Conservation (phyloP, 2,329 filamentous ascomycete species). For the Coniochaeta ligniaria region DNA sequence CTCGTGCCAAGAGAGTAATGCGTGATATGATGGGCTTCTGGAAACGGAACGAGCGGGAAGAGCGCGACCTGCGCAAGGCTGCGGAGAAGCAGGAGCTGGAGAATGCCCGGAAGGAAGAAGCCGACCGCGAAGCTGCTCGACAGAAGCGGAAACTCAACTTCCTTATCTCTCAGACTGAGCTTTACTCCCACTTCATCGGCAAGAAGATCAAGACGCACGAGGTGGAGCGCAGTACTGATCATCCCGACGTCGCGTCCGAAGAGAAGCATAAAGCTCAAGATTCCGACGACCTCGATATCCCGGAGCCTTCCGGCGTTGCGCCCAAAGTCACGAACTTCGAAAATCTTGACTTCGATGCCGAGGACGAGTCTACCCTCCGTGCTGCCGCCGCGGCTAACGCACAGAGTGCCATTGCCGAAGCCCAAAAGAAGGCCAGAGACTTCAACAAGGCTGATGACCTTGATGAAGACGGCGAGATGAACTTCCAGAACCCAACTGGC, state of each 20-base stretch:
- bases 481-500: slow-evolving; percentile 97
- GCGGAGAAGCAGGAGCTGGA: slow-evolving; percentile 95
- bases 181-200: slow-evolving; percentile 98
- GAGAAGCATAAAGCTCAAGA: slow-evolving; percentile 33
- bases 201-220: slow-evolving; percentile 99
- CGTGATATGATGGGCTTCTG: slow-evolving; percentile 99
- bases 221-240: slow-evolving; percentile 83
- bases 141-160: slow-evolving; percentile 99
- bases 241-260: slow-evolving; percentile 60
- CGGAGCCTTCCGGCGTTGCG: slow-evolving; percentile 44
- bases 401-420: slow-evolving; percentile 90
- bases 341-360: slow-evolving; percentile 90
- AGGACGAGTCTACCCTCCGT: slow-evolving; percentile 76
- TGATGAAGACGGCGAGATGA: slow-evolving; percentile 95
- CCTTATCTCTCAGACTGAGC: slow-evolving; percentile 95
- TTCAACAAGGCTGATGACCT: slow-evolving; percentile 74
- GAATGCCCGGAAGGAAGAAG: slow-evolving; percentile 92
- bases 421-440: slow-evolving; percentile 82
- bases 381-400: slow-evolving; percentile 91
- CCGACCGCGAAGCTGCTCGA: slow-evolving; percentile 91
- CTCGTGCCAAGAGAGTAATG: slow-evolving; percentile 95
- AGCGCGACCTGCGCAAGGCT: slow-evolving; percentile 86
- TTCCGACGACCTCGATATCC: slow-evolving; percentile 37
- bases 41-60: slow-evolving; percentile 97
- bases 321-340: slow-evolving; percentile 88